Percentiles rank a stretch among this genome's conserved stretches.
phyloP scores from a whole-genome alignment of 805 yeast genomes.

The Myxozyma melibiosi region DNA sequence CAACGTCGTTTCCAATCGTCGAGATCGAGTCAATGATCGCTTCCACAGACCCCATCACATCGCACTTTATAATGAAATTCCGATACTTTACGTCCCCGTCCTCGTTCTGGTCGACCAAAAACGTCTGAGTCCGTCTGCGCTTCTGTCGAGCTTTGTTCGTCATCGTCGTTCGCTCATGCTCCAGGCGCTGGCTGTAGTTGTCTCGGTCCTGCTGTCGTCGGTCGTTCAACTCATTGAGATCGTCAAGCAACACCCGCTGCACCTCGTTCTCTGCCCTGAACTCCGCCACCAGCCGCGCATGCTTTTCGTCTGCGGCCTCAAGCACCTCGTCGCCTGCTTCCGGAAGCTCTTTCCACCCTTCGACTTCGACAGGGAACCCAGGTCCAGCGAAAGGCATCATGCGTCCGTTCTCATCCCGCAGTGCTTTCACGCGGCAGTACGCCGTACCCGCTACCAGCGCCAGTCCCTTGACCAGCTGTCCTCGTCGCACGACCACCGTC shows the following conservation, averaged over 20 bases:
- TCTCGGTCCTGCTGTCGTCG: slow-evolving; percentile 54
- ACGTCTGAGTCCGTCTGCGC: slow-evolving; percentile 12
- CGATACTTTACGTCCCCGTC: slow-evolving; percentile 43
- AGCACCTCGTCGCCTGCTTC: slow-evolving; percentile 85
- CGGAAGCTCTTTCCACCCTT: slow-evolving; percentile 95
- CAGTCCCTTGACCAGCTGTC: slow-evolving; percentile 69
- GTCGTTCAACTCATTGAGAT: slow-evolving; percentile 71
- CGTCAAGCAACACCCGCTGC: slow-evolving; percentile 59
- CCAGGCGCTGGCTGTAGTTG: slow-evolving; percentile 51
- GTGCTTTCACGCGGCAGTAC: slow-evolving; percentile 78
- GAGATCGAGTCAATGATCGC: slow-evolving; percentile 83
- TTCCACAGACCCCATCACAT: slow-evolving; percentile 92
- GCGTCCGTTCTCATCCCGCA: slow-evolving; percentile 74
- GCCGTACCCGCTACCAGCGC: slow-evolving; percentile 85
- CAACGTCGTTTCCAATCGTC: slow-evolving; percentile 86
- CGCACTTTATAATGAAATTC: slow-evolving; percentile 79
- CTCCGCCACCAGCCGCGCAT: slow-evolving; percentile 72
- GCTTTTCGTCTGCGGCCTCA: slow-evolving; percentile 67
- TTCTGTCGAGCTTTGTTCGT: not conserved
- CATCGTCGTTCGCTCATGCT: slow-evolving; percentile 42
- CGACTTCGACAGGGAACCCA: slow-evolving; percentile 83
- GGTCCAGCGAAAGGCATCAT: slow-evolving; percentile 71
- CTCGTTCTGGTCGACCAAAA: slow-evolving; percentile 38
- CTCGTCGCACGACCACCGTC: slow-evolving; percentile 79
- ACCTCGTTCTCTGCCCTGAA: slow-evolving; percentile 61